Conservation (phyloP, 2,329 filamentous ascomycete genomes). For the Xylariaceae sp. region DNA sequence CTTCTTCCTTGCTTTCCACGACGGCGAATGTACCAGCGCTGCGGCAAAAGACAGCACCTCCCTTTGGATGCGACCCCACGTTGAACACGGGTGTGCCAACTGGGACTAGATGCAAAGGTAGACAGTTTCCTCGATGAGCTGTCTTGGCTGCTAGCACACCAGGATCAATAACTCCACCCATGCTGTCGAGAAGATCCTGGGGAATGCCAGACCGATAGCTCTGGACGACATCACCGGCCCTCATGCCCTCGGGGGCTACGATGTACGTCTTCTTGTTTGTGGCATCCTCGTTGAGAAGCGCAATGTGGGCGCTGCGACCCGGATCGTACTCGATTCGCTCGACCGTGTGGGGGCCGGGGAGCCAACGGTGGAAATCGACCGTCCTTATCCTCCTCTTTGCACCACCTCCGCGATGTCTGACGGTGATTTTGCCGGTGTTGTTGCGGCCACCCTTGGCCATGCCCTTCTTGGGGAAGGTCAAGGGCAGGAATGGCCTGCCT, state of each 20-base stretch:
- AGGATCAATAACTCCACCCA: constrained; percentile 92
- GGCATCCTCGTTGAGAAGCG: constrained; percentile 77
- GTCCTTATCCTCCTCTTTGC: constrained; percentile 90
- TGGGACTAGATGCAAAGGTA: constrained; percentile 95
- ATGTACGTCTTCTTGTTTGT: constrained; percentile 87
- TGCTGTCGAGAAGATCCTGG: constrained; percentile 81
- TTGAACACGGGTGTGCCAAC: constrained; percentile 93
- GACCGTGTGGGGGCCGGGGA: constrained; percentile 82
- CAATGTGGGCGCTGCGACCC: constrained; percentile 90
- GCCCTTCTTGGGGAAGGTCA: constrained; percentile 93
- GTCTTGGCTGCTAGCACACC: constrained; percentile 96
- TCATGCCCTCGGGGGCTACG: constrained; percentile 91
- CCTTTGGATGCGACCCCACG: constrained; percentile 76
- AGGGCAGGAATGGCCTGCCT: constrained; percentile 78
- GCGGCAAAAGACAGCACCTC: constrained; percentile 87
- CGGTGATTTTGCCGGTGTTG: constrained; percentile 81
- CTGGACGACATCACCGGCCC: constrained; percentile 88
- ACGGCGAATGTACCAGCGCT: constrained; percentile 93
- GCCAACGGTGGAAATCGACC: constrained; percentile 84
- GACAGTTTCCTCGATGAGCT: constrained; percentile 90
- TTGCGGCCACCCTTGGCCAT: constrained; percentile 94
- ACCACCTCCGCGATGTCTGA: constrained; percentile 91
- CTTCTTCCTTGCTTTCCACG: constrained; percentile 87
- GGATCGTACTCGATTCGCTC: constrained; percentile 97
- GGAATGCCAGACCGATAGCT: constrained; percentile 93